Percentiles rank a stretch among this genome's conserved stretches.
phyloP scores from a whole-genome alignment of 208 protist species.

The Herpetomonas tarakana region DNA sequence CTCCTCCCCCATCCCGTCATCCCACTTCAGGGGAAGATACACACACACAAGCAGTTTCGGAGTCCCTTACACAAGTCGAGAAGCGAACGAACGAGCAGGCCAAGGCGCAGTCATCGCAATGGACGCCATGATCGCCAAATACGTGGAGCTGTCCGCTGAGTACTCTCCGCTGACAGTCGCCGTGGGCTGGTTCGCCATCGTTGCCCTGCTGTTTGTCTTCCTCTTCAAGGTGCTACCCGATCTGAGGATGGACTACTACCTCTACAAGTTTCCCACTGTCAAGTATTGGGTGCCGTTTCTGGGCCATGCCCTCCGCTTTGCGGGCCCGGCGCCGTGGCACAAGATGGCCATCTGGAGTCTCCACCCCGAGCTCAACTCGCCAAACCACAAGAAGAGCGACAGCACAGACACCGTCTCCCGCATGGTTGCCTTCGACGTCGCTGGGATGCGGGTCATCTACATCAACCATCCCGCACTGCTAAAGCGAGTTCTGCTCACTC shows the following conservation, averaged over 20 bases:
- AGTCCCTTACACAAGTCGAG: no score
- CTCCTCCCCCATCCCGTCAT: no score
- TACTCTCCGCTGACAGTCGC: constrained; percentile 15
- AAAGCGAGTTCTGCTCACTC: constrained; percentile 78
- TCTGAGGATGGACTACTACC: constrained; percentile 61
- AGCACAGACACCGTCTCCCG: constrained; percentile 19
- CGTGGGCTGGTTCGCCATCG: constrained; percentile 17
- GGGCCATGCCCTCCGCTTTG: constrained; percentile 70
- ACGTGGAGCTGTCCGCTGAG: constrained; percentile 2
- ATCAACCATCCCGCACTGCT: constrained; percentile 79
- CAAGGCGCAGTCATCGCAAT: neutral
- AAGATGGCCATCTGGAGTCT: constrained; percentile 85
- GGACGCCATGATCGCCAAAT: neutral
- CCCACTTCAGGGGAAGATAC: no score
- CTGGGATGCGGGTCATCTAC: constrained; percentile 78
- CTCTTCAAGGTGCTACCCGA: constrained; percentile 46
- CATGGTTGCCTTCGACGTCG: constrained; percentile 73
- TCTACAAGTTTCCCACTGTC: constrained; percentile 61
- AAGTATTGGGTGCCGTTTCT: constrained; percentile 64
- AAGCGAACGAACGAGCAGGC: neutral
- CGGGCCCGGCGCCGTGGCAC: constrained; percentile 57
- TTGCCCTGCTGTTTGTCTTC: constrained; percentile 39
- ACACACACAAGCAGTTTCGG: no score
- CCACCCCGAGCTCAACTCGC: constrained; percentile 42
- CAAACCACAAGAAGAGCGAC: constrained; percentile 19